Percentiles rank a stretch among this genome's conserved stretches.
Conservation (phyloP, 2,329 filamentous ascomycete species). For the Clonostachys sp. region DNA sequence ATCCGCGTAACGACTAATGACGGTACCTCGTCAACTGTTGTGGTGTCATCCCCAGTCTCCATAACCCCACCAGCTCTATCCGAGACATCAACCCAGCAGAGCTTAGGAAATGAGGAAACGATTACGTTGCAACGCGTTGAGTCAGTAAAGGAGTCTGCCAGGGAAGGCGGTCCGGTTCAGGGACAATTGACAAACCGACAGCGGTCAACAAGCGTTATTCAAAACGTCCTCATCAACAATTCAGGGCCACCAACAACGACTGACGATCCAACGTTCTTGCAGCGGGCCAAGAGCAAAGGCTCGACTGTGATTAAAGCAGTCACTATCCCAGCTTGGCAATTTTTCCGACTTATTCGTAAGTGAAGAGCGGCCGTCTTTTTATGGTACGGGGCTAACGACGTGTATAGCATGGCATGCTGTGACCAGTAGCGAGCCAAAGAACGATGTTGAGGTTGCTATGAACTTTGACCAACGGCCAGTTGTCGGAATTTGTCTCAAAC, state of each 20-base stretch:
- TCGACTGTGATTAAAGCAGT: slow-evolving; percentile 69
- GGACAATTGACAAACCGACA: slow-evolving; percentile 23
- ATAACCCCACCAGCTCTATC: slow-evolving; percentile 12
- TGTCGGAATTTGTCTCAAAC: slow-evolving; percentile 87
- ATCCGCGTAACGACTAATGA: slow-evolving; percentile 25
- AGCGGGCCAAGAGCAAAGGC: slow-evolving; percentile 35
- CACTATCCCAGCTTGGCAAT: slow-evolving; percentile 95
- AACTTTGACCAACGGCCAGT: slow-evolving; percentile 85
- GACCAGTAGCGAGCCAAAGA: slow-evolving; percentile 44
- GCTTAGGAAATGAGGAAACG: background rate
- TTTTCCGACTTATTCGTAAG: slow-evolving; percentile 88
- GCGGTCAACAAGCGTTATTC: slow-evolving; percentile 57
- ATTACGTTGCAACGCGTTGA: background rate
- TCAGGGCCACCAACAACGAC: slow-evolving; percentile 36
- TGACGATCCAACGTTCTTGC: slow-evolving; percentile 33
- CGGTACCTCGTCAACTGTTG: slow-evolving; percentile 20
- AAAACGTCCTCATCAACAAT: slow-evolving; percentile 51
- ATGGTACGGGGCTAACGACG: background rate
- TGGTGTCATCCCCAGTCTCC: slow-evolving; percentile 23
- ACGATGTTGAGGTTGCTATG: slow-evolving; percentile 77
- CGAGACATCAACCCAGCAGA: background rate
- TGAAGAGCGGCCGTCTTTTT: slow-evolving; percentile 7
- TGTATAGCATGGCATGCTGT: slow-evolving; percentile 75
- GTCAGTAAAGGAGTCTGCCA: background rate
- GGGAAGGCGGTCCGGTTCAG: background rate